phyloP scores from a whole-genome alignment of 2,329 filamentous ascomycete species.

The Pyricularia pennisetigena region DNA sequence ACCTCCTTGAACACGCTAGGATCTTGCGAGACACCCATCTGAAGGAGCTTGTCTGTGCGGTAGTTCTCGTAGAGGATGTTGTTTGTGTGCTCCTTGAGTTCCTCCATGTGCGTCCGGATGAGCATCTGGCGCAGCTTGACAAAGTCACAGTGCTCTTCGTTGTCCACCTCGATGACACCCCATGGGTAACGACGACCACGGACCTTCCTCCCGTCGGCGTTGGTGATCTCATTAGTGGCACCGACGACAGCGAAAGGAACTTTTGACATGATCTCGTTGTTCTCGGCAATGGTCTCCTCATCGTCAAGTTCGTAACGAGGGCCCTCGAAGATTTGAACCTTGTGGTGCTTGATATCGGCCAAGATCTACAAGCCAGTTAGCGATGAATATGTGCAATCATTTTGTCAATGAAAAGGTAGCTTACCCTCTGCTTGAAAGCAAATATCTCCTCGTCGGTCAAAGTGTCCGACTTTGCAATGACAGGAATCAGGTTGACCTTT shows the following conservation, averaged over 20 bases:
- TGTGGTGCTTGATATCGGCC: conserved; percentile 91
- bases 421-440: conserved; percentile 91
- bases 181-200: conserved; percentile 94
- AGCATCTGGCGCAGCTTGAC: conserved; percentile 99
- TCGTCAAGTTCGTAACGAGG: conserved; percentile 98
- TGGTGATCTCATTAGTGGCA: conserved; percentile 89
- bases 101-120: conserved; percentile 99
- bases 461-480: conserved; percentile 98
- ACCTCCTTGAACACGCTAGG: conserved; percentile 99
- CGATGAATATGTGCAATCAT: not conserved
- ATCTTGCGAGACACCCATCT: conserved; percentile 97
- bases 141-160: conserved; percentile 99
- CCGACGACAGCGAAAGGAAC: conserved; percentile 97
- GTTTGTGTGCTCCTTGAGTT: conserved; percentile 99
- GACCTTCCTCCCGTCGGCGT: conserved; percentile 86
- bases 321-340: conserved; percentile 97
- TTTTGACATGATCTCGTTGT: conserved; percentile 99
- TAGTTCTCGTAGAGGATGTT: conserved; percentile 99
- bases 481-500: conserved; percentile 99
- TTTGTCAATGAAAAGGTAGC: conserved; percentile 24
- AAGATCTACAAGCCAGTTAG: conserved; percentile 57
- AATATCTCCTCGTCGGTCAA: conserved; percentile 93
- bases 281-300: conserved; percentile 98
- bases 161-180: conserved; percentile 98
- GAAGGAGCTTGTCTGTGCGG: conserved; percentile 97